phyloP scores from a whole-genome alignment of 2,329 filamentous ascomycete species.

The Sporothrix protearum region DNA sequence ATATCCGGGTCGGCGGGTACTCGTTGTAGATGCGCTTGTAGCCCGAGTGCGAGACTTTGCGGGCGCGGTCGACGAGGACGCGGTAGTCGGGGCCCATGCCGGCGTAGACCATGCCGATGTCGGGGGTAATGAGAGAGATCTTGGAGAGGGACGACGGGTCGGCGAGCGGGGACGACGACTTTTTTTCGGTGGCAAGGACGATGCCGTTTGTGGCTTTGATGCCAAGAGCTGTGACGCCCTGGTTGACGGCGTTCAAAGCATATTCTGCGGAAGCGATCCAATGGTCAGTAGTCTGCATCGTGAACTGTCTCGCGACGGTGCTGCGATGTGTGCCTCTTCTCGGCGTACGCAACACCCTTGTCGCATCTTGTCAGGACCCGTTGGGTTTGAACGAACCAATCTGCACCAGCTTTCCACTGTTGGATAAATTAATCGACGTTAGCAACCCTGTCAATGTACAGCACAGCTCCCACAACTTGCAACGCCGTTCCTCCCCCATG shows the following conservation, averaged over 20 bases:
- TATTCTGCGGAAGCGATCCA: slow-evolving; percentile 69
- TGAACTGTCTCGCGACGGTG: background rate
- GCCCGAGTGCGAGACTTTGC: slow-evolving; percentile 94
- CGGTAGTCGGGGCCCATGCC: slow-evolving; percentile 99
- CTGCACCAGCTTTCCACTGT: slow-evolving; percentile 96
- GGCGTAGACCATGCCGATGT: slow-evolving; percentile 99
- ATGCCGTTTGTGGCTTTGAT: slow-evolving; percentile 99
- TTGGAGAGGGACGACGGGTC: slow-evolving; percentile 93
- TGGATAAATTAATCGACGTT: slow-evolving; percentile 18
- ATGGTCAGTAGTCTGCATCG: background rate
- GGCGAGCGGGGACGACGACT: slow-evolving; percentile 95
- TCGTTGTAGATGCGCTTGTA: slow-evolving; percentile 99
- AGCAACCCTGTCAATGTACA: slow-evolving; percentile 11
- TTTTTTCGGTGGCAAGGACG: slow-evolving; percentile 98
- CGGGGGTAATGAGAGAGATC: slow-evolving; percentile 95
- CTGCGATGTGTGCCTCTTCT: background rate
- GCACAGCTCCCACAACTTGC: slow-evolving; percentile 10
- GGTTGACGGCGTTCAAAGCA: slow-evolving; percentile 97
- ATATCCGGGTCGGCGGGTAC: slow-evolving; percentile 98
- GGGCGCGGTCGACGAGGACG: slow-evolving; percentile 93
- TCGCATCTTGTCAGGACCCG: background rate
- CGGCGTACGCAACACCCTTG: background rate
- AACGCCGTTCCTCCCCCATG: slow-evolving; percentile 8
- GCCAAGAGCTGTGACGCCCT: slow-evolving; percentile 95
- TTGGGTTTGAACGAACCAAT: slow-evolving; percentile 58